Conservation (phyloP, 176 grass and related monocot genomes). For the Eragrostis curvula region DNA sequence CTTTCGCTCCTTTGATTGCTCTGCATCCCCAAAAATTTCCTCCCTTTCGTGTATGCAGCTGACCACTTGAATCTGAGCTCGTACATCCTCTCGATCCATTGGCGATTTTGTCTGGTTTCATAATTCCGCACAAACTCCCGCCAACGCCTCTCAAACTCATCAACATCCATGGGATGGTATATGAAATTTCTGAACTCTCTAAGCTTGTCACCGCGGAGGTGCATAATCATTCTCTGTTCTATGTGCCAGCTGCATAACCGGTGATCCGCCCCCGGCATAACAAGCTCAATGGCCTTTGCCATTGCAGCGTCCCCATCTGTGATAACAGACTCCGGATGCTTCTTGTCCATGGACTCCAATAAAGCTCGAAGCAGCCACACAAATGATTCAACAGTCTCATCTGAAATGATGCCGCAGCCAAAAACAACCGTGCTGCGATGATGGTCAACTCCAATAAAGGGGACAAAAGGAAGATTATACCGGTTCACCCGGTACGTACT, state of each 20-base stretch:
- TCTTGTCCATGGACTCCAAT: neutral
- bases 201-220: neutral
- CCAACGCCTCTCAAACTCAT: too few species aligned
- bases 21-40: neutral
- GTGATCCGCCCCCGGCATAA: too few species aligned
- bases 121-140: neutral
- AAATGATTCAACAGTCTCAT: neutral
- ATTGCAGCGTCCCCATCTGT: too few species aligned
- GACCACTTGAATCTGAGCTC: neutral
- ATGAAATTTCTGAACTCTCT: neutral
- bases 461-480: neutral
- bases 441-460: neutral
- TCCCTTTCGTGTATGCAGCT: neutral
- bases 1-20: neutral
- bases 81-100: neutral
- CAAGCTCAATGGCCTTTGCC: too few species aligned
- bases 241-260: constrained; percentile 5
- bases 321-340: too few species aligned
- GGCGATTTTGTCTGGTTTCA: neutral
- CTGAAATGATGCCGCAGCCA: neutral
- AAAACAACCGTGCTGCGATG: neutral
- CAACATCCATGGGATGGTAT: neutral
- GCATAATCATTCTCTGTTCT: neutral
- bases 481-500: neutral
- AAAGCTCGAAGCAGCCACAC: neutral